Evolutionary conservation across 345 rosid species (phyloP).

Genomic region (Heritiera fomes): DNA sequence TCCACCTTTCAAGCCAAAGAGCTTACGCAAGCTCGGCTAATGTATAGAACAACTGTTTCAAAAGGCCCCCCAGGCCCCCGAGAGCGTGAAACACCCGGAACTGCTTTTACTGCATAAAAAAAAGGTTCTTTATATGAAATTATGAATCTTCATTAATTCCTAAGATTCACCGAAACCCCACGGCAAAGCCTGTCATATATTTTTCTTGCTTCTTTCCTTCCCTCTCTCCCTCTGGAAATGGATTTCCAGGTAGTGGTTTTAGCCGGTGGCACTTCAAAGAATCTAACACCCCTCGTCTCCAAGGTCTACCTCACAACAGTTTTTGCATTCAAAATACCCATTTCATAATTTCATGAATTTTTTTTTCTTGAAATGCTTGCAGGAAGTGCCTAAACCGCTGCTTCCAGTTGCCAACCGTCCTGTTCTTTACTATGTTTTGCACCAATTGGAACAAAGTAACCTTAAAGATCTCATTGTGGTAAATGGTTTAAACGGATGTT

Average conservation of each 20-base stretch:
- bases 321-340: neutral
- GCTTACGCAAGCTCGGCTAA: neutral
- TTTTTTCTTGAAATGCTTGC: conserved; percentile 24
- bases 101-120: neutral
- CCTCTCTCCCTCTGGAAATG: conserved; percentile 34
- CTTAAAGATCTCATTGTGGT: conserved; percentile 94
- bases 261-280: conserved; percentile 83
- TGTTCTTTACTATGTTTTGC: conserved; percentile 76
- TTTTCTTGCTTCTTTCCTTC: too few species aligned
- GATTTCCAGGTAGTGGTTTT: conserved; percentile 92
- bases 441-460: conserved; percentile 71
- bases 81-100: neutral
- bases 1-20: neutral
- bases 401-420: conserved; percentile 97
- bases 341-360: neutral
- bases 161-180: conserved; percentile 11
- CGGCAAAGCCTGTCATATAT: neutral
- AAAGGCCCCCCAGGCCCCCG: neutral
- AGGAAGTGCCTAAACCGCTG: conserved; percentile 91
- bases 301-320: conserved; percentile 44
- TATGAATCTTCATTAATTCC: neutral
- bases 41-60: neutral
- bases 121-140: neutral
- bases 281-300: conserved; percentile 78
- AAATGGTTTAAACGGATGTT: neutral